Evolutionary conservation across 306 rosid genomes (phyloP), one percentile per base, ranked within the genome.

Genomic region (Chamaecrista fasciculata): DNA sequence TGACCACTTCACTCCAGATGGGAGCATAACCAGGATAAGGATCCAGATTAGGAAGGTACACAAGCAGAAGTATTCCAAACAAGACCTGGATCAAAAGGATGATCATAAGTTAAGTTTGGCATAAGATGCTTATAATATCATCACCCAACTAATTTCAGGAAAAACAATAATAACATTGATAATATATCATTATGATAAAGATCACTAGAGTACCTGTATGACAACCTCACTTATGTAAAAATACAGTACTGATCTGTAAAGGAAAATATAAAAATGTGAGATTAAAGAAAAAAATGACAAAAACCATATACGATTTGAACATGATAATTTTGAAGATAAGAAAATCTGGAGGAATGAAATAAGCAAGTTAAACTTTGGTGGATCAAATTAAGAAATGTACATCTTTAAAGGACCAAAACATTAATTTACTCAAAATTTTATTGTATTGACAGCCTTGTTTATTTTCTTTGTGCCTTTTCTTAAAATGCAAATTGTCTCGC

Each of bases 11-110:
- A 80, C 76, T 70, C 66, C 34, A 81, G 44, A 93, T 67, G 62
- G 94, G 91, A 8, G 79, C 67, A 80, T 86, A 88, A 61, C 94
- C 96, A 39, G 96, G 97, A 82, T 86, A 88, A 40, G 97, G 90
- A 81, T 86, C 98, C 91, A 93, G 82, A 64, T 77, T 42, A 47
- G 98, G 98, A 71, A 79, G 37, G 31, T 93, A 82, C 58, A 89
- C 80, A 53, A 90, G 83, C 79, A 90, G 80, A 49, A 93, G 89
- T 44, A 88, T 48, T 66, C 96, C 97, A 86, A 93, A 93, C 70
- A 90, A 79, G 79, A 67, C 96, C 98, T 93, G 78, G 78, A 85
- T 40, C 67, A 79, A 63, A 68, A 67, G 62, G 56, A 66, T 72
- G 72, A 76, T 49, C 62, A 70, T n/a, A 12, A 16, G 28, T 61